phyloP scores from a whole-genome alignment of 176 grass and related monocot genomes.

The Lolium multiflorum region DNA sequence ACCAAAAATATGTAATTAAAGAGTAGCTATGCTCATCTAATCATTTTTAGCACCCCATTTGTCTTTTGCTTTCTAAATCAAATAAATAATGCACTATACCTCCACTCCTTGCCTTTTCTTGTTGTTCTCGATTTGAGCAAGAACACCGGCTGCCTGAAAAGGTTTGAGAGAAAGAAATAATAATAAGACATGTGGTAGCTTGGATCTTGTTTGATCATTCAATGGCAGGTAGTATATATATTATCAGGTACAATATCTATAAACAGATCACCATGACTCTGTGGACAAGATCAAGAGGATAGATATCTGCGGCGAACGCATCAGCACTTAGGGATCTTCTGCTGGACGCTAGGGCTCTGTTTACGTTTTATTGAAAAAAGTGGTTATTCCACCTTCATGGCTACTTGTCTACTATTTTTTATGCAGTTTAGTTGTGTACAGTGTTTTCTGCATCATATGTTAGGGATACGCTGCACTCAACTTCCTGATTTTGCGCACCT shows the following conservation, averaged over 20 bases:
- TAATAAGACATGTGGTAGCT: neutral
- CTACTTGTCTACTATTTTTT: too few species aligned
- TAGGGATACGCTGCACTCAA: too few species aligned
- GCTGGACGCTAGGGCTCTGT: too few species aligned
- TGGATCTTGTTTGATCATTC: neutral
- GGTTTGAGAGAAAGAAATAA: neutral
- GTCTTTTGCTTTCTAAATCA: neutral
- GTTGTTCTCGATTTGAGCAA: slow-evolving; percentile 94
- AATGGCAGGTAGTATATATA: neutral
- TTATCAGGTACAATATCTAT: neutral
- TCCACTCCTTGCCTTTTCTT: slow-evolving; percentile 84
- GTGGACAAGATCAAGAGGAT: too few species aligned
- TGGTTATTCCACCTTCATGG: too few species aligned
- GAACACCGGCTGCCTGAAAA: slow-evolving; percentile 91
- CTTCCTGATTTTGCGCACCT: too few species aligned
- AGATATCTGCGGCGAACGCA: too few species aligned
- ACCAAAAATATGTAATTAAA: neutral
- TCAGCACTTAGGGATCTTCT: too few species aligned
- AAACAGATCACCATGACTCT: neutral
- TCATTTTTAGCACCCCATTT: neutral
- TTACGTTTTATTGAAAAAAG: too few species aligned
- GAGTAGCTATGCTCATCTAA: neutral
- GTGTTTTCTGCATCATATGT: too few species aligned
- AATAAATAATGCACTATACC: slow-evolving; percentile 50
- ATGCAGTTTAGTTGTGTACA: too few species aligned